phyloP scores from a whole-genome alignment of 2,329 filamentous ascomycete genomes.

The Rhinocladiella mackenziei region DNA sequence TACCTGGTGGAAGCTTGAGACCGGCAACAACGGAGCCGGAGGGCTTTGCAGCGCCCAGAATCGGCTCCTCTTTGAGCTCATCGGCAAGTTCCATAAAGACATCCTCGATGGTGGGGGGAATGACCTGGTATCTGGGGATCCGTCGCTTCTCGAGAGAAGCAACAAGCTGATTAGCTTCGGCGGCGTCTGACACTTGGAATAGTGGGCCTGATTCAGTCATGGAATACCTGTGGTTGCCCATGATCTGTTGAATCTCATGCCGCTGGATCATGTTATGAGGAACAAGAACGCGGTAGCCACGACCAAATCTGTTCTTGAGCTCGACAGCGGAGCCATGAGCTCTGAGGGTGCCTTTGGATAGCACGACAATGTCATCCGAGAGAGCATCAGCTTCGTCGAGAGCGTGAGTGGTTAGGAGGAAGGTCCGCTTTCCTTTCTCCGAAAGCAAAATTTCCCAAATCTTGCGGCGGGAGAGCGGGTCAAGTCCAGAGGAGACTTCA shows the following conservation, averaged over 20 bases:
- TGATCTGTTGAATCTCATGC: constrained; percentile 54
- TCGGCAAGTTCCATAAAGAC: constrained; percentile 84
- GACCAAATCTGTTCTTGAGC: constrained; percentile 75
- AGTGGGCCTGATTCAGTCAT: too few species aligned
- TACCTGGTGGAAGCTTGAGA: constrained; percentile 13
- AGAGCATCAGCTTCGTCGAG: constrained; percentile 88
- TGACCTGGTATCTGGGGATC: constrained; percentile 75
- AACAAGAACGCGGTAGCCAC: constrained; percentile 78
- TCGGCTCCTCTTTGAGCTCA: too few species aligned
- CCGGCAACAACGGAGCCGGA: constrained; percentile 5
- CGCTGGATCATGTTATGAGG: constrained; percentile 46
- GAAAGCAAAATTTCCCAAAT: constrained; percentile 91
- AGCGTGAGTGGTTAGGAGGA: constrained; percentile 89
- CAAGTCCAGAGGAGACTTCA: constrained; percentile 83
- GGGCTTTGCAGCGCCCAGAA: constrained; percentile 24
- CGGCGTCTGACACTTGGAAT: constrained; percentile 67
- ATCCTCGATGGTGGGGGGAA: constrained; percentile 86
- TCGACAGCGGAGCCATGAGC: constrained; percentile 80
- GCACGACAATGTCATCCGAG: constrained; percentile 80
- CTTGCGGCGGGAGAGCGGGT: constrained; percentile 79
- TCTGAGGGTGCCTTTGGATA: constrained; percentile 78
- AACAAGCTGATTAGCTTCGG: constrained; percentile 68
- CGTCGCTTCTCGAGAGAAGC: constrained; percentile 61
- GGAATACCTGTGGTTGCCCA: constrained; percentile 66
- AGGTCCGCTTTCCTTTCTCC: constrained; percentile 74